Percentiles rank a stretch among this genome's conserved stretches.
phyloP scores from a whole-genome alignment of 371 early-diverging fungal species.

The Actinomortierella wolfii region DNA sequence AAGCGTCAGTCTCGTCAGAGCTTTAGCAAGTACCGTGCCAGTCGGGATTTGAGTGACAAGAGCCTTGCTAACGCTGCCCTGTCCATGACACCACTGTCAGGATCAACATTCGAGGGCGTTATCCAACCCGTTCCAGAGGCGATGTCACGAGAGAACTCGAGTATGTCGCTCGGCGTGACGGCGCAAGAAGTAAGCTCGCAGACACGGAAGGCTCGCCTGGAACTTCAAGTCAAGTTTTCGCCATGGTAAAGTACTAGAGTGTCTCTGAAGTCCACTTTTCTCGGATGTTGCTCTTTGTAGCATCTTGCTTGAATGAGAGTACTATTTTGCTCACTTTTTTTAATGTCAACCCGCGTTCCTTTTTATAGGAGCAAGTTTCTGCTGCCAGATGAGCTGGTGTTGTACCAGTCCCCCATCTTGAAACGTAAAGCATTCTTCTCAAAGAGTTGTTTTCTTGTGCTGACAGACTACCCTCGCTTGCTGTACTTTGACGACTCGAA shows the following conservation, averaged over 20 bases:
- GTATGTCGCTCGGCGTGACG: constrained; percentile 22
- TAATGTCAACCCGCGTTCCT: neutral
- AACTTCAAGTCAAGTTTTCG: constrained; percentile 22
- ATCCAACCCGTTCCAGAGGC: too few species aligned
- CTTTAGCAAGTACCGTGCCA: too few species aligned
- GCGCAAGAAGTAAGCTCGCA: constrained; percentile 46
- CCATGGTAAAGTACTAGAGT: constrained; percentile 19
- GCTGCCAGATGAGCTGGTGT: constrained; percentile 64
- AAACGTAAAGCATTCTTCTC: constrained; percentile 66
- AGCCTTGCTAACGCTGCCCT: too few species aligned
- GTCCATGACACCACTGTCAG: too few species aligned
- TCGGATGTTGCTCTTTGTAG: neutral
- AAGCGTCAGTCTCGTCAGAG: too few species aligned
- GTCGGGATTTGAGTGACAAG: too few species aligned
- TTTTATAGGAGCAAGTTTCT: constrained; percentile 39
- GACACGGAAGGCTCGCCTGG: constrained; percentile 20
- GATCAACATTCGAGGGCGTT: too few species aligned
- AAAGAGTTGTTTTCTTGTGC: constrained; percentile 64
- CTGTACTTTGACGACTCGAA: constrained; percentile 66
- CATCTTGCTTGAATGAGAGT: too few species aligned
- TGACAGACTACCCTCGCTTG: constrained; percentile 75
- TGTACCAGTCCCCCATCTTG: constrained; percentile 61
- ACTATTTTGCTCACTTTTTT: too few species aligned
- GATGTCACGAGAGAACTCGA: constrained; percentile 21
- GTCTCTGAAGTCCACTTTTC: constrained; percentile 1